Conservation (phyloP, 2,329 filamentous ascomycete genomes). For the Leptographium radiaticola region DNA sequence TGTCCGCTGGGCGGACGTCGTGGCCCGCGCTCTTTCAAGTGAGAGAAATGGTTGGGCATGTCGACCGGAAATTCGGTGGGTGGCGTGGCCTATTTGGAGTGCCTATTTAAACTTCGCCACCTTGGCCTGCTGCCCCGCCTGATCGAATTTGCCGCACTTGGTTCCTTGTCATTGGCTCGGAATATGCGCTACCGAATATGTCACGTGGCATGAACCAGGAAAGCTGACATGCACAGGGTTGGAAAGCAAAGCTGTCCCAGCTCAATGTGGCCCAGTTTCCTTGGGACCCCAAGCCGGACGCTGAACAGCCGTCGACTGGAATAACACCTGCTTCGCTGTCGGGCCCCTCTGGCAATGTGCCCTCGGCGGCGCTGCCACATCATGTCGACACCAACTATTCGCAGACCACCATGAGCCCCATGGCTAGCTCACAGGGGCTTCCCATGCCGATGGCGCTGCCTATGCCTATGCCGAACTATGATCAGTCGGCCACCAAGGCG, state of each 20-base stretch:
- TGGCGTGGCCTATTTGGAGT: constrained; percentile 3
- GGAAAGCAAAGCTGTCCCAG: constrained; percentile 82
- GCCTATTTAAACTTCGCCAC: constrained; percentile 10
- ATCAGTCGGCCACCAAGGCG: not conserved
- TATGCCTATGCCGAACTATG: constrained; percentile 15
- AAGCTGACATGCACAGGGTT: constrained; percentile 46
- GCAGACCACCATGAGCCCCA: constrained; percentile 23
- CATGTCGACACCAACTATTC: constrained; percentile 16
- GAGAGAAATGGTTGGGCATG: not conserved
- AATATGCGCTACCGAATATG: too few relatives aligned
- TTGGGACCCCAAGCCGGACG: constrained; percentile 80
- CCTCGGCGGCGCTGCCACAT: constrained; percentile 10
- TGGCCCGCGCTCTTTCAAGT: not conserved
- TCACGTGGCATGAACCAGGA: not conserved
- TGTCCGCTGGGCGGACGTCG: not conserved
- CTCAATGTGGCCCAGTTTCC: constrained; percentile 81
- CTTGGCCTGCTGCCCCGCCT: constrained; percentile 13
- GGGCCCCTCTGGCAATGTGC: constrained; percentile 7
- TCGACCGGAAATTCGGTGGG: not conserved
- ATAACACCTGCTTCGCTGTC: not conserved
- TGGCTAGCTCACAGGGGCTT: constrained; percentile 15
- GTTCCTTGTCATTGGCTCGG: not conserved
- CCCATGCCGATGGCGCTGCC: constrained; percentile 17
- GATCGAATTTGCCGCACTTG: constrained; percentile 5
- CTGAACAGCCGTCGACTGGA: constrained; percentile 17